Percentiles rank a stretch among this genome's conserved stretches.
Evolutionary conservation across 2,329 filamentous ascomycete genomes (phyloP).

Genomic region (Colletotrichum destructivum): DNA sequence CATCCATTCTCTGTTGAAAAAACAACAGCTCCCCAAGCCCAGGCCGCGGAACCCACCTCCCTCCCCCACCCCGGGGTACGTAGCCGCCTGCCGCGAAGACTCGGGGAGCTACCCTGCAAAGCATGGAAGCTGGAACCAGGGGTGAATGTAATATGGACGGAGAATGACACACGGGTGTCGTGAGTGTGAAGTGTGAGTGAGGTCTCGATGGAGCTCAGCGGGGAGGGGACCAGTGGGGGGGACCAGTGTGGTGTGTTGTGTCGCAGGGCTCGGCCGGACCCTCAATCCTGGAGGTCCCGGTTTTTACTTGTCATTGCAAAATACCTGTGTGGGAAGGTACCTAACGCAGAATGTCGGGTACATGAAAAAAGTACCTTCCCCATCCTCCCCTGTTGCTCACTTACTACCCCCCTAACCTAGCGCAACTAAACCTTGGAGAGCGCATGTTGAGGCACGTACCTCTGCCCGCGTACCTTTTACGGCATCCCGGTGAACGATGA

Average conservation of each 20-base stretch:
- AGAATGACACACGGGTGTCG: constrained; percentile 10
- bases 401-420: not conserved
- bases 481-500: constrained; percentile 33
- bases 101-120: constrained; percentile 38
- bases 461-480: constrained; percentile 37
- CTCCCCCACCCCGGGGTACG: constrained; percentile 35
- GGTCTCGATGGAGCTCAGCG: constrained; percentile 14
- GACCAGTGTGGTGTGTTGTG: constrained; percentile 11
- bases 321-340: constrained; percentile 6
- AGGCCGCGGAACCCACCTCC: constrained; percentile 8
- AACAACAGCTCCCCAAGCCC: not conserved
- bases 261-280: constrained; percentile 33
- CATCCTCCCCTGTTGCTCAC: not conserved
- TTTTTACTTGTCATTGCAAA: constrained; percentile 11
- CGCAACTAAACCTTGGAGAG: constrained; percentile 26
- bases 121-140: constrained; percentile 22
- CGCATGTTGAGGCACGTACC: constrained; percentile 26
- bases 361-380: not conserved
- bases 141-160: constrained; percentile 19
- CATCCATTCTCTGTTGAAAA: not conserved
- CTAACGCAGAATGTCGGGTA: not conserved
- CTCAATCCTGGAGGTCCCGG: constrained; percentile 22
- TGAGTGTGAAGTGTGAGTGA: constrained; percentile 28
- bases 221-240: constrained; percentile 14
- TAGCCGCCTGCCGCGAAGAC: constrained; percentile 35